Evolutionary conservation across 2,329 filamentous ascomycete genomes (phyloP).

Genomic region (Coniochaeta sp.): DNA sequence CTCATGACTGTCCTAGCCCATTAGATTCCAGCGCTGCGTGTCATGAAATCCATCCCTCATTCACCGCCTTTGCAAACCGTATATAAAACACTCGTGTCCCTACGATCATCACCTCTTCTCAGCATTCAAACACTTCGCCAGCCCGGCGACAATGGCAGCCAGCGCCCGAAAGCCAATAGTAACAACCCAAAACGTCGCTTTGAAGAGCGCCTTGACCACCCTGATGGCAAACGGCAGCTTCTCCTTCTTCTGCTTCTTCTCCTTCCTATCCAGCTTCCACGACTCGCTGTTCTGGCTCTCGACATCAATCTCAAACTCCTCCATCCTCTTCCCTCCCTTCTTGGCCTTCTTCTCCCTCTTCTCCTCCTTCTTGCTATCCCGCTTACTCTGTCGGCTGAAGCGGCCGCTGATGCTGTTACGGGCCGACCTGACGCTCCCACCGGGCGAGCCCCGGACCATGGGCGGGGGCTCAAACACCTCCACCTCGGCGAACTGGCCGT

Average conservation of each 20-base stretch:
- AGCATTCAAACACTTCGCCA: slow-evolving; percentile 41
- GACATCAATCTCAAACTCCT: slow-evolving; percentile 54
- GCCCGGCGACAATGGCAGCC: slow-evolving; percentile 38
- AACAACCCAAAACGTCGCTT: slow-evolving; percentile 50
- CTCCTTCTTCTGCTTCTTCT: slow-evolving; percentile 25
- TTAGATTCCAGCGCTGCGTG: not conserved
- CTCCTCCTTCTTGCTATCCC: slow-evolving; percentile 13
- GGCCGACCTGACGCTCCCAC: slow-evolving; percentile 10
- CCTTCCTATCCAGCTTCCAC: slow-evolving; percentile 28
- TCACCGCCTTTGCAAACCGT: too few species aligned
- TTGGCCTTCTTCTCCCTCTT: slow-evolving; percentile 21
- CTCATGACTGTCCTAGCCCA: not conserved
- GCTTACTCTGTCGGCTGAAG: slow-evolving; percentile 20
- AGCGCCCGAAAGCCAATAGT: slow-evolving; percentile 48
- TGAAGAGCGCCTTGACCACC: slow-evolving; percentile 44
- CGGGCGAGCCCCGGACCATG: slow-evolving; percentile 14
- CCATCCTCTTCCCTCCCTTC: slow-evolving; percentile 29
- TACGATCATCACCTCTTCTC: slow-evolving; percentile 25
- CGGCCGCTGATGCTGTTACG: slow-evolving; percentile 10
- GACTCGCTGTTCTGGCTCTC: slow-evolving; percentile 51
- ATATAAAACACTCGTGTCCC: not conserved
- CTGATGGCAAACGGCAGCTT: slow-evolving; percentile 42
- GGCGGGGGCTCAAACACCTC: slow-evolving; percentile 56
- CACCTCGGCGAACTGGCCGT: slow-evolving; percentile 41
- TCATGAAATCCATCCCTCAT: slow-evolving; percentile 3